Percentiles rank a stretch among this genome's conserved stretches.
These are phyloP conservation scores for Penicillium goetzii DNA, from an alignment of 495 filamentous ascomycete genomes.

Conservation along the genomic window DNA sequence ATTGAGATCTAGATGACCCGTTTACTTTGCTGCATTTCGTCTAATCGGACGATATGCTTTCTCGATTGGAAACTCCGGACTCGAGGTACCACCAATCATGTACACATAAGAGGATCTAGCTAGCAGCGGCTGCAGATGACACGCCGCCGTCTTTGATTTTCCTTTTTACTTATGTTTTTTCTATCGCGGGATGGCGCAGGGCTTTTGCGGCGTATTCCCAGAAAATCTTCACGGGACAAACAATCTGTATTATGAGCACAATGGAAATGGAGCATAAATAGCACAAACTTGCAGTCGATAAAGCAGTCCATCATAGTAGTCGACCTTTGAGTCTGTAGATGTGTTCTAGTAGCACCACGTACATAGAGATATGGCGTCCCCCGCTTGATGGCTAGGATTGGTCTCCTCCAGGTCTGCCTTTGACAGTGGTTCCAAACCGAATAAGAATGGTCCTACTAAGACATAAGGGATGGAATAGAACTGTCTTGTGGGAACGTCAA, in stretches of 20 bases:
- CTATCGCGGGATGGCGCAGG: conserved; percentile 17
- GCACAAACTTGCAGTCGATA: conserved; percentile 7
- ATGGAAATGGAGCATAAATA: conserved; percentile 21
- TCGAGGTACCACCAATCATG: neutral
- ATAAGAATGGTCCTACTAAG: too few species aligned
- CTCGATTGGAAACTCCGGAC: neutral
- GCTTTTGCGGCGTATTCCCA: conserved; percentile 20
- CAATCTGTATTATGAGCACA: conserved; percentile 29
- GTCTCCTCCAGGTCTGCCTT: neutral
- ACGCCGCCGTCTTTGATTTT: neutral
- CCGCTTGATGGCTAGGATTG: neutral
- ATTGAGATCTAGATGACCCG: conserved; percentile 61
- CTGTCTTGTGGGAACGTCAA: too few species aligned
- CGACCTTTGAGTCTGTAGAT: neutral
- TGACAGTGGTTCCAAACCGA: too few species aligned
- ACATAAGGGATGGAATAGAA: too few species aligned
- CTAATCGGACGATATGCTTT: neutral
- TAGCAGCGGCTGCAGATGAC: neutral
- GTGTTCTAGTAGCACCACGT: neutral
- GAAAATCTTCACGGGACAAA: conserved; percentile 18
- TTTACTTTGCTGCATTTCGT: neutral
- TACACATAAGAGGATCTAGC: conserved; percentile 10
- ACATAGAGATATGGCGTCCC: neutral
- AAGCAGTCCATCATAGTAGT: neutral
- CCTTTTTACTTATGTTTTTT: conserved; percentile 10